Evolutionary conservation across 768 basidiomycete genomes (phyloP).

Genomic region (Rhodocollybia butyracea): DNA sequence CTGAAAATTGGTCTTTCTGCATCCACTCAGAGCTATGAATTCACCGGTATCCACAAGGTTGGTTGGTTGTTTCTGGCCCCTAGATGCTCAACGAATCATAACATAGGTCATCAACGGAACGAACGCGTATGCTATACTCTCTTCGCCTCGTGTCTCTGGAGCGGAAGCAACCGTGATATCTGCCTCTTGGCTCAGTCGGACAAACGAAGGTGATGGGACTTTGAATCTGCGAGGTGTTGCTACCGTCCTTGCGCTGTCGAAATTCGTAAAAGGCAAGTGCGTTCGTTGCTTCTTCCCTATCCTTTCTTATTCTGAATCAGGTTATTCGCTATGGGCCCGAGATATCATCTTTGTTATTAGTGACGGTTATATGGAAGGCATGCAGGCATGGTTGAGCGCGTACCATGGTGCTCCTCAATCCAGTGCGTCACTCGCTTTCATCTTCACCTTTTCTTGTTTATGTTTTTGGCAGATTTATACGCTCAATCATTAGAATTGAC

Average conservation of each 20-base stretch:
- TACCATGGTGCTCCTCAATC: conserved; percentile 72
- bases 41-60: conserved; percentile 51
- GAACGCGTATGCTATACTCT: conserved; percentile 80
- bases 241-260: conserved; percentile 80
- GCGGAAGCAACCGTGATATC: conserved; percentile 89
- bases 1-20: conserved; percentile 69
- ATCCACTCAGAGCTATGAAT: conserved; percentile 66
- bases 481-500: conserved; percentile 58
- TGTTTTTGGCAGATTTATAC: conserved; percentile 49
- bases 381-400: conserved; percentile 86
- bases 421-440: conserved; percentile 39
- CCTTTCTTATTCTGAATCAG: conserved; percentile 32
- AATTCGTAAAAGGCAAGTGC: conserved; percentile 72
- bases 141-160: conserved; percentile 88
- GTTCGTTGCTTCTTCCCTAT: neutral
- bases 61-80: conserved; percentile 14
- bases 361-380: conserved; percentile 86
- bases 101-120: conserved; percentile 55
- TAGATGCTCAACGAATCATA: conserved; percentile 3
- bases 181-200: conserved; percentile 83
- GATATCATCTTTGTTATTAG: conserved; percentile 89
- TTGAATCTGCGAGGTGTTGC: conserved; percentile 86
- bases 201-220: conserved; percentile 50
- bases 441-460: neutral
- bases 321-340: conserved; percentile 90